These are phyloP conservation scores for Saxophila tyrrhenica DNA, from an alignment of 495 filamentous ascomycete genomes.

Conservation along the genomic window DNA sequence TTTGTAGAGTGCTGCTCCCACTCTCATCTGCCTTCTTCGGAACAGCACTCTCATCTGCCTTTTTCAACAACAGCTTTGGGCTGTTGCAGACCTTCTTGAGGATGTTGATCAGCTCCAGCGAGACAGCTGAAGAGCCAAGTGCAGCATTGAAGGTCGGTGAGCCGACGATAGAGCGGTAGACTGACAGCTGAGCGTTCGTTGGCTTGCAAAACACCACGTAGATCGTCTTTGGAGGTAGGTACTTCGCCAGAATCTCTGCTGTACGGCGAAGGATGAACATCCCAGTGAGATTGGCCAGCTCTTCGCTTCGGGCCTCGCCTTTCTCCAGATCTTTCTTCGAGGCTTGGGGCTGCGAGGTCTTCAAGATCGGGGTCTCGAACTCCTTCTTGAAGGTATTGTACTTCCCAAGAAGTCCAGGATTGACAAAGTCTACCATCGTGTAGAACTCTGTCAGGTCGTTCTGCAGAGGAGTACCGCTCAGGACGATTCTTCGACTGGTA, in stretches of 20 bases:
- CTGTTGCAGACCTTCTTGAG: constrained; percentile 79
- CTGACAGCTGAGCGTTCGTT: constrained; percentile 52
- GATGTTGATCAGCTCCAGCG: constrained; percentile 64
- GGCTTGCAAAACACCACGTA: constrained; percentile 68
- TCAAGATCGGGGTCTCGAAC: constrained; percentile 63
- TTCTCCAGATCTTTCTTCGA: constrained; percentile 57
- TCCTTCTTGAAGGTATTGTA: constrained; percentile 59
- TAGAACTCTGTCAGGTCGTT: constrained; percentile 75
- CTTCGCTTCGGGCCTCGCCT: constrained; percentile 56
- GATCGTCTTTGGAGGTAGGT: constrained; percentile 67
- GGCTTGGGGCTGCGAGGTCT: constrained; percentile 61
- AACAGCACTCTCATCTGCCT: too few relatives aligned
- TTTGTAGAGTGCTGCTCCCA: constrained; percentile 30
- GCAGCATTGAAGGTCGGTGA: constrained; percentile 58
- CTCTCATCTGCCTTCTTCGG: constrained; percentile 25
- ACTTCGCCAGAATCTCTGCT: constrained; percentile 61
- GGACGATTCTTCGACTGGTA: constrained; percentile 53
- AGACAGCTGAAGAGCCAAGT: constrained; percentile 55
- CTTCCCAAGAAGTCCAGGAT: constrained; percentile 59
- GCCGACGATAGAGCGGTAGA: constrained; percentile 58
- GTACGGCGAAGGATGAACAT: constrained; percentile 68
- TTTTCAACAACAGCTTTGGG: constrained; percentile 50
- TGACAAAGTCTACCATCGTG: constrained; percentile 69
- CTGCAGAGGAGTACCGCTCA: constrained; percentile 70
- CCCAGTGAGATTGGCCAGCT: constrained; percentile 55